phyloP scores from a whole-genome alignment of 768 basidiomycete species.

The Rubroboletus satanas region DNA sequence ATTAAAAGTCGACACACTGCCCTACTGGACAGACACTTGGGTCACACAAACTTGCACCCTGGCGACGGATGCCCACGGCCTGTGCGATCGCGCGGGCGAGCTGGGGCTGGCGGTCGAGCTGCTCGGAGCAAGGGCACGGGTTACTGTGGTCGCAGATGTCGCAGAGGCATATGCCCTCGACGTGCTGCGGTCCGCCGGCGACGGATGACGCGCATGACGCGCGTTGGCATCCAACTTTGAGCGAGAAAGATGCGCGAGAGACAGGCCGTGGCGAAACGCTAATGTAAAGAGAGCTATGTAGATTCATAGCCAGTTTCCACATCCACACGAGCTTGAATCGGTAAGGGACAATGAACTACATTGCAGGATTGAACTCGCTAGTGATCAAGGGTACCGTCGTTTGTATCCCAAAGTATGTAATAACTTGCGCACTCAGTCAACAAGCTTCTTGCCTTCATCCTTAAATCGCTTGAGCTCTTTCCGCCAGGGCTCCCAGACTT shows the following conservation, averaged over 20 bases:
- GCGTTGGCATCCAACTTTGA: conserved; percentile 28
- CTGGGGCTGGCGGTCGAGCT: conserved; percentile 31
- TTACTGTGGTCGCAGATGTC: conserved; percentile 30
- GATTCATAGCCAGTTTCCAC: too few relatives aligned
- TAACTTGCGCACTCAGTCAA: conserved; percentile 19
- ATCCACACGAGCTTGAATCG: not conserved
- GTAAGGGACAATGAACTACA: not conserved
- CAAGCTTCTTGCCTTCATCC: conserved; percentile 63
- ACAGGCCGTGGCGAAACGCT: not conserved
- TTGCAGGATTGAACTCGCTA: not conserved
- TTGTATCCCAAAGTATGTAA: not conserved
- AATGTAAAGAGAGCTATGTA: too few relatives aligned
- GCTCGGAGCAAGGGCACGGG: conserved; percentile 31
- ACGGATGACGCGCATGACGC: conserved; percentile 11
- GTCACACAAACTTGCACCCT: conserved; percentile 1
- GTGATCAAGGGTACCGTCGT: not conserved
- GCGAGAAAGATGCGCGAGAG: conserved; percentile 18
- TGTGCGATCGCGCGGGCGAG: conserved; percentile 24
- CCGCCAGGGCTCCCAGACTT: conserved; percentile 84
- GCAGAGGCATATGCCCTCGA: conserved; percentile 28
- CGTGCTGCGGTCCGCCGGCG: conserved; percentile 13
- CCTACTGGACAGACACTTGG: conserved; percentile 7
- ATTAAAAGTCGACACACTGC: conserved; percentile 13
- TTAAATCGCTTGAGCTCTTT: conserved; percentile 74
- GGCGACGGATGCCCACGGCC: conserved; percentile 23